Evolutionary conservation across 1,284 basidiomycete genomes (phyloP).

Genomic region (Trichosporon sp.): DNA sequence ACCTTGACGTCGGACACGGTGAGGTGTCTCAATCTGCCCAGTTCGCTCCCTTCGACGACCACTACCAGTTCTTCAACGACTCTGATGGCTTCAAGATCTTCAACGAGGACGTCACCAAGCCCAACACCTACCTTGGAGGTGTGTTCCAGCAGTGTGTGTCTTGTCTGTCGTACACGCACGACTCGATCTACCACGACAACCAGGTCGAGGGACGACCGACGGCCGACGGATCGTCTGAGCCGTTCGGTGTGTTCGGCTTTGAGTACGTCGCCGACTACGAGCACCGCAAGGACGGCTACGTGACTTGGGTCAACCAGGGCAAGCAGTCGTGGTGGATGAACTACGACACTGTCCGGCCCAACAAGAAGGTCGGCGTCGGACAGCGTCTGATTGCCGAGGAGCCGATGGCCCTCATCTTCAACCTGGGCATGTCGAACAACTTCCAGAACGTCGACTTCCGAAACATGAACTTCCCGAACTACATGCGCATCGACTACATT

Average conservation of each 20-base stretch:
- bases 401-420: constrained; percentile 57
- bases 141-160: constrained; percentile 74
- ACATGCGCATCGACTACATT: constrained; percentile 51
- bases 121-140: constrained; percentile 72
- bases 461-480: constrained; percentile 50
- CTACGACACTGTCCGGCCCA: constrained; percentile 58
- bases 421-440: constrained; percentile 46
- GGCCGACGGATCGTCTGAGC: constrained; percentile 21
- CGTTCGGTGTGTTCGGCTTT: constrained; percentile 58
- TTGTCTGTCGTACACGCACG: constrained; percentile 56
- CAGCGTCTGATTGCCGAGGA: constrained; percentile 72
- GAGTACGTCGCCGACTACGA: constrained; percentile 64
- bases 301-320: constrained; percentile 63
- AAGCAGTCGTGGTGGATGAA: constrained; percentile 56
- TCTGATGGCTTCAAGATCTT: constrained; percentile 36
- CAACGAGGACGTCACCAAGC: constrained; percentile 54
- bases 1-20: constrained; percentile 17
- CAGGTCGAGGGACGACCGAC: constrained; percentile 19
- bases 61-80: constrained; percentile 60
- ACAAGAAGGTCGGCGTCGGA: constrained; percentile 56
- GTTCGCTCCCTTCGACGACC: constrained; percentile 58
- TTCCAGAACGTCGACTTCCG: constrained; percentile 50
- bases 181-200: constrained; percentile 55
- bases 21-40: constrained; percentile 33
- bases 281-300: constrained; percentile 57